phyloP scores from a whole-genome alignment of 805 yeast genomes.

The Metschnikowia drakensbergensis region DNA sequence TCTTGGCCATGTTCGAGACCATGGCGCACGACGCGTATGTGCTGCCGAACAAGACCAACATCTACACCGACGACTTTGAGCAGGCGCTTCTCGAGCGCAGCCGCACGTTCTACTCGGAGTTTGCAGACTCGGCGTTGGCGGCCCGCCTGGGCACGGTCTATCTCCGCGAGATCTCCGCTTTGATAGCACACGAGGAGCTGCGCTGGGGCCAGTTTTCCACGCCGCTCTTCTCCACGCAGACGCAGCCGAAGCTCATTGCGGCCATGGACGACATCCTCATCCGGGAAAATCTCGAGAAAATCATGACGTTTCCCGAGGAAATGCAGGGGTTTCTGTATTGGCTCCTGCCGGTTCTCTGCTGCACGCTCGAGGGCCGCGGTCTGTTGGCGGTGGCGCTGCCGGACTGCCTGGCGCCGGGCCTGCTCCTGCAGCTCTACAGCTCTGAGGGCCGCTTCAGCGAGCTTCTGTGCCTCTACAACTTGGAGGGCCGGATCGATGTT shows the following conservation, averaged over 20 bases:
- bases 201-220: constrained; percentile 44
- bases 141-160: constrained; percentile 49
- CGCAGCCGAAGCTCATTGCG: constrained; percentile 51
- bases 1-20: constrained; percentile 69
- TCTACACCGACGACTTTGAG: constrained; percentile 63
- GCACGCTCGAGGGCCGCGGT: constrained; percentile 1
- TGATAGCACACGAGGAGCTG: constrained; percentile 60
- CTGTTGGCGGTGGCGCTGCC: not conserved
- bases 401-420: not conserved
- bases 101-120: constrained; percentile 48
- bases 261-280: constrained; percentile 60
- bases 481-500: constrained; percentile 52
- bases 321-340: constrained; percentile 57
- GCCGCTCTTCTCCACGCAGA: constrained; percentile 24
- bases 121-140: constrained; percentile 43
- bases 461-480: constrained; percentile 44
- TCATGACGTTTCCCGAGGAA: constrained; percentile 44
- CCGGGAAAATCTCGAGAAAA: constrained; percentile 50
- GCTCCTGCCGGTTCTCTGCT: constrained; percentile 43
- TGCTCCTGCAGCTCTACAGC: too few species aligned
- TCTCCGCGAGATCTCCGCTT: constrained; percentile 46
- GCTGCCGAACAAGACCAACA: constrained; percentile 37
- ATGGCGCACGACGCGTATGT: constrained; percentile 42
- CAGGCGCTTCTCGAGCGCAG: constrained; percentile 56
- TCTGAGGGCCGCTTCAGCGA: constrained; percentile 27